A percentile compares a stretch with the other conserved stretches of the same genome.
Conservation (phyloP, 1,284 basidiomycete genomes). For the Xerocomus minutiporus region DNA sequence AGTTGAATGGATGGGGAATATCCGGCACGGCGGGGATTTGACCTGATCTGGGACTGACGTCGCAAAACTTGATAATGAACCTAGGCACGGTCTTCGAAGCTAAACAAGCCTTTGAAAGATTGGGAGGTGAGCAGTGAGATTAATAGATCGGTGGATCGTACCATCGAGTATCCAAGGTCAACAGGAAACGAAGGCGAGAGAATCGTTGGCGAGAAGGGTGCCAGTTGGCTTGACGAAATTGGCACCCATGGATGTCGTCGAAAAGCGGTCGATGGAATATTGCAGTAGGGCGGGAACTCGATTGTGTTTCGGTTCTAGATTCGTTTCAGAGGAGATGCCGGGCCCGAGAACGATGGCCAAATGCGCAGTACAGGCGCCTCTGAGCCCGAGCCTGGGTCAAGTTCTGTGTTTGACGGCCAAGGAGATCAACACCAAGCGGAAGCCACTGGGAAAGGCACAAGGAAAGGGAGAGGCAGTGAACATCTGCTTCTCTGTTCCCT, state of each 20-base stretch:
- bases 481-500: too few relatives aligned
- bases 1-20: not conserved
- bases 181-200: not conserved
- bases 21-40: not conserved
- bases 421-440: too few relatives aligned
- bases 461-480: too few relatives aligned
- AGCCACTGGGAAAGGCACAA: not conserved
- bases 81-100: not conserved
- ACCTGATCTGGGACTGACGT: not conserved
- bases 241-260: not conserved
- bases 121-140: not conserved
- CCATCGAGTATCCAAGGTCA: not conserved
- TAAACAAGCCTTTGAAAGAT: not conserved
- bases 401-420: too few relatives aligned
- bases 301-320: not conserved
- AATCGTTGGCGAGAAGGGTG: not conserved
- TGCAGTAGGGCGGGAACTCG: too few relatives aligned
- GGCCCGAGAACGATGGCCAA: not conserved
- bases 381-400: not conserved
- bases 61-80: not conserved
- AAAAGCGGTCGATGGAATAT: too few relatives aligned
- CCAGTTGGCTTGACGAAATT: not conserved
- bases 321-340: not conserved
- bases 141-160: not conserved
- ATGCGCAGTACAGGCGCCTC: not conserved